Conservation (phyloP, 2,329 filamentous ascomycete species). For the Epichloe brachyelytri region DNA sequence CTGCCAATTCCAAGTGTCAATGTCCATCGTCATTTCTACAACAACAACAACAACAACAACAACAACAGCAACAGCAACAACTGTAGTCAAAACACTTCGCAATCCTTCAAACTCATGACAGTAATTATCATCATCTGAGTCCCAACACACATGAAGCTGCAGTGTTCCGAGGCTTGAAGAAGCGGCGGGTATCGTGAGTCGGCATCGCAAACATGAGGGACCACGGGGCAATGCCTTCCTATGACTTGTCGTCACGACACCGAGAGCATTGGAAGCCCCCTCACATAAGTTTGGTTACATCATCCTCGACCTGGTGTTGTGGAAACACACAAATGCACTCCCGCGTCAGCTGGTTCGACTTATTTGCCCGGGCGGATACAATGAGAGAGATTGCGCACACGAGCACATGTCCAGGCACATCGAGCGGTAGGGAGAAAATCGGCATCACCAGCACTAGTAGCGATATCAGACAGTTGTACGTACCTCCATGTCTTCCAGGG, state of each 20-base stretch:
- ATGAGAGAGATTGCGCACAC: background rate
- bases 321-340: conserved; percentile 21
- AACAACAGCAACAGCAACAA: conserved; percentile 2
- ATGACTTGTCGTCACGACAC: background rate
- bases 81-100: conserved; percentile 1
- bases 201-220: background rate
- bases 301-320: conserved; percentile 60
- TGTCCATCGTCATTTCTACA: conserved; percentile 14
- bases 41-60: conserved; percentile 3
- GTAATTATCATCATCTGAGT: background rate
- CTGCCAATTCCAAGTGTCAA: conserved; percentile 19
- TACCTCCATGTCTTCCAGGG: conserved; percentile 98
- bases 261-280: conserved; percentile 4
- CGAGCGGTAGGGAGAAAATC: background rate
- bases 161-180: background rate
- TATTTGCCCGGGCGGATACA: conserved; percentile 7
- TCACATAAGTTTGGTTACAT: conserved; percentile 84
- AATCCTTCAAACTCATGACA: background rate
- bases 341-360: conserved; percentile 16
- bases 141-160: background rate
- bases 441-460: conserved; percentile 4
- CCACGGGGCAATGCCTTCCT: background rate
- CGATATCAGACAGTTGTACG: conserved; percentile 29
- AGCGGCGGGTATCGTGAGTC: background rate
- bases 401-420: background rate